Conservation (phyloP, 441 rosid genomes). For the Arabidopsis lyrata region DNA sequence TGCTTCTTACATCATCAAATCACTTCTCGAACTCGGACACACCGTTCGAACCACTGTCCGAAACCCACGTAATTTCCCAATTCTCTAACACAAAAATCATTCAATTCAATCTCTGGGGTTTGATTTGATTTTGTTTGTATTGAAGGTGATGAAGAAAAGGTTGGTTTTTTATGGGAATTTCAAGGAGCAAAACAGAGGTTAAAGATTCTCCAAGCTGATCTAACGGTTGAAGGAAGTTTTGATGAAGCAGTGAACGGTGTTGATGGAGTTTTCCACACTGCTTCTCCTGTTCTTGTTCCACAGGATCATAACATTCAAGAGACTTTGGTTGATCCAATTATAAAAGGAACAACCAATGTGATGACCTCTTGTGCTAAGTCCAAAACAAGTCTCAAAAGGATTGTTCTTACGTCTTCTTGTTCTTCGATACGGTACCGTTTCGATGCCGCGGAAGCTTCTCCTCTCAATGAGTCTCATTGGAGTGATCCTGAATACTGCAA, state of each 20-base stretch:
- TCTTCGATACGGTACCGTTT: conserved; percentile 66
- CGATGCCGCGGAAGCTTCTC: conserved; percentile 56
- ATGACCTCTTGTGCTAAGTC: conserved; percentile 65
- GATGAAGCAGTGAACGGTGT: conserved; percentile 78
- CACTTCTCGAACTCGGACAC: conserved; percentile 65
- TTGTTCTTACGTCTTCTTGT: conserved; percentile 85
- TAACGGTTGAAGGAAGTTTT: conserved; percentile 75
- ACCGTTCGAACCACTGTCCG: conserved; percentile 72
- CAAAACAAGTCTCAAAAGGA: conserved; percentile 55
- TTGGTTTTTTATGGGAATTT: conserved; percentile 63
- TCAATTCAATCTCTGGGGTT: neutral
- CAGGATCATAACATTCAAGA: conserved; percentile 66
- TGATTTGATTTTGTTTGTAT: neutral
- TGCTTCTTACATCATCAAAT: conserved; percentile 68
- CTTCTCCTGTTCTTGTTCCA: conserved; percentile 78
- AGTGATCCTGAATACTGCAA: conserved; percentile 78
- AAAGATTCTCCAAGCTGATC: conserved; percentile 75
- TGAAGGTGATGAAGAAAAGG: conserved; percentile 59
- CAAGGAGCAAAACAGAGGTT: conserved; percentile 77
- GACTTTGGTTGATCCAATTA: conserved; percentile 69
- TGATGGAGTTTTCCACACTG: conserved; percentile 87
- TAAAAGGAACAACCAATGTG: conserved; percentile 77
- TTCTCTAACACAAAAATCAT: neutral
- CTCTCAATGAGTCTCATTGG: conserved; percentile 87
- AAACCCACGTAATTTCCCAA: conserved; percentile 57